Base-by-base conservation (phyloP, 495 filamentous ascomycete species). In the Tuber melanosporum region DNA sequence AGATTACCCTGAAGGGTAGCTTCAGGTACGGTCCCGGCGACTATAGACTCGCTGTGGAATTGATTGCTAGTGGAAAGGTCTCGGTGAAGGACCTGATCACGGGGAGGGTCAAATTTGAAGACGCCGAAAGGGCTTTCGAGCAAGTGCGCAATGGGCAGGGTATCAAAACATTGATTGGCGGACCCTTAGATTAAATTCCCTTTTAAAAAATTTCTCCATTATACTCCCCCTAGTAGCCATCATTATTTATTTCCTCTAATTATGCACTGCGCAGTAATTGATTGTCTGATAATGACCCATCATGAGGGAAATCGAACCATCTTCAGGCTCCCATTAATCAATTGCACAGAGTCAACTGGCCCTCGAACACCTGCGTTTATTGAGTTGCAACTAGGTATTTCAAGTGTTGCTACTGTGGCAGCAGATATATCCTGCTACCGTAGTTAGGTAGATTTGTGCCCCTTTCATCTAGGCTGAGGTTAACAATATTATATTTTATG, bases 21-120 rank as follows among this genome's bases (percentile, higher is more conserved):
- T 97, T 94, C 85, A 89, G 93, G 42, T 97, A 97, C 83, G 91
- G 89, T 14, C 88, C 89, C 70, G 93, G 93, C 2, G 94, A 97
- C 83, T 97, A 94, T 80, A 86, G 89, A 83, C 87, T 93, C 15
- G 93, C 92, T 1, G 86, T 97, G 26, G 87, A 92, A 73, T 85
- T 98, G 71, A 87, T 95, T 0, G 84, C 86, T 6, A 85, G 83
- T 47, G 89, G 90, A 66, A 88, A 87, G 80, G 87, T 97, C 36
- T 88, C 89, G 75, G 89, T 96, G 49, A 91, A 91, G 86, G 85
- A 87, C 79, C 85, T 97, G 32, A 89, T 97, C 70, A 91, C 89
- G 22, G 87, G 87, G 76, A 87, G 90, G 57, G 90, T 95, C 36
- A 86, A 87, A 69, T 94, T 97, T 83, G 86, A 89, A 82, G 86